These are phyloP conservation scores for Suillus subluteus DNA, from an alignment of 768 basidiomycete species.

Conservation along the genomic window DNA sequence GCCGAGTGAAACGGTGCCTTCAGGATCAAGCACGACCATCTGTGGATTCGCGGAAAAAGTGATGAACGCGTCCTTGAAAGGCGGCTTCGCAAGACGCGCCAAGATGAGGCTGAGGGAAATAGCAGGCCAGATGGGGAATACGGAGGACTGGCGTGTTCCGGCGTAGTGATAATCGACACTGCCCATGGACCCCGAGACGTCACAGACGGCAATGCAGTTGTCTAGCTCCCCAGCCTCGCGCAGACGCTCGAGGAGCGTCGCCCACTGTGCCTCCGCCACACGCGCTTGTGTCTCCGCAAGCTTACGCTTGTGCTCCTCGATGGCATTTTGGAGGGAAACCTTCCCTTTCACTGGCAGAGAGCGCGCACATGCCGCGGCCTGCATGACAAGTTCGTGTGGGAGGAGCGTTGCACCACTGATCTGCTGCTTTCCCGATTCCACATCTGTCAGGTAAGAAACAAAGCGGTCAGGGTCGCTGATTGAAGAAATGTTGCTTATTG, in stretches of 20 bases:
- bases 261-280: conserved; percentile 71
- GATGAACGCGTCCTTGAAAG: conserved; percentile 69
- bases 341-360: not conserved
- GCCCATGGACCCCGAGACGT: conserved; percentile 79
- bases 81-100: conserved; percentile 61
- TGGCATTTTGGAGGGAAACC: conserved; percentile 5
- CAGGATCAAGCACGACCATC: conserved; percentile 52
- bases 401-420: conserved; percentile 72
- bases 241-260: conserved; percentile 54
- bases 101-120: conserved; percentile 69
- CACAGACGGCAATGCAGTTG: conserved; percentile 69
- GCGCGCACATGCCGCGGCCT: conserved; percentile 30
- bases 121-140: conserved; percentile 59
- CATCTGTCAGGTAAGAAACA: conserved; percentile 55
- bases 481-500: conserved; percentile 56
- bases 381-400: conserved; percentile 60
- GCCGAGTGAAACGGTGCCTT: conserved; percentile 33
- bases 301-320: conserved; percentile 33
- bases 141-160: conserved; percentile 14
- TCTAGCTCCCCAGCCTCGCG: conserved; percentile 59
- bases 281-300: conserved; percentile 40
- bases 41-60: conserved; percentile 61
- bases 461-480: conserved; percentile 65
- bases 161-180: conserved; percentile 6
- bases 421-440: conserved; percentile 54